phyloP scores from a whole-genome alignment of 2,329 filamentous ascomycete genomes.

The Pseudonectria buxi region DNA sequence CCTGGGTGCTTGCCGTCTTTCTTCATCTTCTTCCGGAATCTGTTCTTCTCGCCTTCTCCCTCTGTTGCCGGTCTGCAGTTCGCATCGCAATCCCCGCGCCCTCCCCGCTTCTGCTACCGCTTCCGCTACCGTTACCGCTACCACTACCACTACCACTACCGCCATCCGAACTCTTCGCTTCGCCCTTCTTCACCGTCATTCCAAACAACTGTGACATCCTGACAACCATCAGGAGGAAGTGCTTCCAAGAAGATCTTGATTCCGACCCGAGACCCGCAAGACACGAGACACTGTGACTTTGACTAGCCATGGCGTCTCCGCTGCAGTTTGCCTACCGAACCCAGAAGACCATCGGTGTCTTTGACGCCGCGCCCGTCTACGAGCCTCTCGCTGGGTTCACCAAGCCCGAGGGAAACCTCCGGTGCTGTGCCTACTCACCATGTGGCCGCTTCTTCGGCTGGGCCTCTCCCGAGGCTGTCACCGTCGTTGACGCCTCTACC shows the following conservation, averaged over 20 bases:
- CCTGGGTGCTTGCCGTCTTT: constrained; percentile 35
- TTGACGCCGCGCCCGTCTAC: constrained; percentile 88
- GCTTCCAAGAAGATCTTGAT: constrained; percentile 19
- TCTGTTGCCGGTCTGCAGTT: constrained; percentile 17
- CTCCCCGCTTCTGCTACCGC: constrained; percentile 13
- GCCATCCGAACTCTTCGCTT: constrained; percentile 4
- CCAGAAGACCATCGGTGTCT: constrained; percentile 89
- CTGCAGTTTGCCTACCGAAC: constrained; percentile 97
- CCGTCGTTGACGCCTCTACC: constrained; percentile 71
- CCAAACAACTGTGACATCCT: too few relatives aligned
- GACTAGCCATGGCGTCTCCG: constrained; percentile 85
- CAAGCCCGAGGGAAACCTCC: constrained; percentile 87
- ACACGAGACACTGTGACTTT: constrained; percentile 64
- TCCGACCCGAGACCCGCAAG: constrained; percentile 19
- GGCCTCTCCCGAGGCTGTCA: constrained; percentile 82
- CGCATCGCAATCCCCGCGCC: constrained; percentile 10
- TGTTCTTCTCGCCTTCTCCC: constrained; percentile 28
- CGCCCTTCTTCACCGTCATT: background rate
- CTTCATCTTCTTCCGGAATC: constrained; percentile 27
- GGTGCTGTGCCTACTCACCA: constrained; percentile 91
- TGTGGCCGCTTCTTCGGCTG: constrained; percentile 95
- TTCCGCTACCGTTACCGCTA: constrained; percentile 11
- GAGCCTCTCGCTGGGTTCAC: constrained; percentile 73
- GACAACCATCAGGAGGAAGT: constrained; percentile 8
- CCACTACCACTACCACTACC: constrained; percentile 2